Evolutionary conservation across 768 basidiomycete genomes (phyloP), one percentile per base, ranked within the genome.

Genomic region (Clitopilus hobsonii): DNA sequence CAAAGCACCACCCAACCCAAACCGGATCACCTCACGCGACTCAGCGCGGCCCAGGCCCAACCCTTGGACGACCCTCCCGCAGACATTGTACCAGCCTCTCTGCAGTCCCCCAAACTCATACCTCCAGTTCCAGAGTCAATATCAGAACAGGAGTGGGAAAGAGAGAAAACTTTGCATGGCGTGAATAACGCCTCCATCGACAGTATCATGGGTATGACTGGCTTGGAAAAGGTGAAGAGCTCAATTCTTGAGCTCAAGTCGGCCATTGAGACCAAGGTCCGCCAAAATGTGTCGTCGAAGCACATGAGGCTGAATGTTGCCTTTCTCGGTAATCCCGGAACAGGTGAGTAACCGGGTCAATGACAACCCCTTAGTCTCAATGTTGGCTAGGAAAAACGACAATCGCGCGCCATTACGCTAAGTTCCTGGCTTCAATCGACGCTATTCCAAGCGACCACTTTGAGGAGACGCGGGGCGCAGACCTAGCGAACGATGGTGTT

Each of bases 261-360:
- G 11, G 83, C 79, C 60, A 78, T 89, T 8, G 85, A 86, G 18
- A 68, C 73, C 0, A 70, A 73, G 25, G 68, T 63, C n/a, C 75
- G 86, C 6, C 87, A 89, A 66, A 72, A 71, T 14, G 67, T 74
- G 0, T 74, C 83, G 5, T 56, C 84, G 13, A 73, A 78, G 23
- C 72, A 75, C 25, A 84, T 88, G 52, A 71, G 86, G 0, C 80
- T 84, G 63, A 87, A 88, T 63, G 74, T 80, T 18, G 77, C 74
- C 11, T 69, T 89, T 11, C 76, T 86, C 0, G 87, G 87, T 13
- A 89, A 89, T 61, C 88, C 87, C 3, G 87, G 87, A 7, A 89
- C 88, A 65, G 87, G 87, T 88, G 54, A 25, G 73, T 27, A 4
- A 20, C 22, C 45, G 11, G 45, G 4, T 20, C 11, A 48, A 13